Evolutionary conservation across 2,329 filamentous ascomycete genomes (phyloP), one percentile per base, ranked within the genome.

Genomic region (Delphinella strobiligena): DNA sequence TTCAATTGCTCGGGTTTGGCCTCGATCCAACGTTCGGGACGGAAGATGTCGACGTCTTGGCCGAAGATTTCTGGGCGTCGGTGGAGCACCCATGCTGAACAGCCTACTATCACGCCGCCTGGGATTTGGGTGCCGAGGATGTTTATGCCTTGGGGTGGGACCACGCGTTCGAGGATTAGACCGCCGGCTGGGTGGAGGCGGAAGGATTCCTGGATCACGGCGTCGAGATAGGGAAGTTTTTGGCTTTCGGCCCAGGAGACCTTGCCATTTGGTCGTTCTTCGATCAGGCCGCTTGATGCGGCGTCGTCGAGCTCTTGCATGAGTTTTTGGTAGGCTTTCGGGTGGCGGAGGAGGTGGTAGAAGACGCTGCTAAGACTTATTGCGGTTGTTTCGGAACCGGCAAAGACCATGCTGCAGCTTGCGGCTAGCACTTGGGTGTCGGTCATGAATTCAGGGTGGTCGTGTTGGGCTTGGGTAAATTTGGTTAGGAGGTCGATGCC

Each of bases 311-410:
- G 56, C 54, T 87, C 82, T 1, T 60, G 49, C 51, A 72, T 69
- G 39, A 85, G 61, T 30, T 68, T 69, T 3, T 56, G 52, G 44
- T 82, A 71, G 11, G 67, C 67, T 0, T 48, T 29, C 0, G 78
- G 77, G 49, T 77, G 73, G 51, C 78, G 78, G 27, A 87, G 66
- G 3, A 88, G 61, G 56, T 77, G 78, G 60, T 88, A 88, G 51
- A 89, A 83, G 0, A 87, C 72, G 5, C 77, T 70, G 4, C 74
- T 73, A 0, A 88, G 67, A 5, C 73, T 76, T 52, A 88, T 88
- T 30, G 80, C 82, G 0, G 83, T 89, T 1, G 83, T 89, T 58
- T 91, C 84, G 2, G 75, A 80, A 3, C 83, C 82, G 1, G 84
- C 84, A 49, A 82, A 73, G 45, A 68, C 63, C 79, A 83, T 83